Evolutionary conservation across 2,329 filamentous ascomycete genomes (phyloP).

Genomic region (Ilyonectria robusta): DNA sequence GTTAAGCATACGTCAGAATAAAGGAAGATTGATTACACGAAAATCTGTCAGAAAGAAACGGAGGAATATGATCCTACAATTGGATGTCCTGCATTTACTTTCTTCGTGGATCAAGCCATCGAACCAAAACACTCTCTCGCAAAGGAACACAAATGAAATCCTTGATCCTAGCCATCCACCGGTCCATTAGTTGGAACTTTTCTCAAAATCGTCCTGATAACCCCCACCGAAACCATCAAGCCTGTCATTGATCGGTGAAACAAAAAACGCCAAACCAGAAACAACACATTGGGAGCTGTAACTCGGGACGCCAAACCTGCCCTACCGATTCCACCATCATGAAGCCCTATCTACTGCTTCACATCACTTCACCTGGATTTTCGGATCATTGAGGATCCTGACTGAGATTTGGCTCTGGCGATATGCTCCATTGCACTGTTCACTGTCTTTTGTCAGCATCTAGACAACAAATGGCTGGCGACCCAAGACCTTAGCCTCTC

Average conservation of each 20-base stretch:
- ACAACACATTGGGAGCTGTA: not conserved
- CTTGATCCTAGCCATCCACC: not conserved
- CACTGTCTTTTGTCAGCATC: conserved; percentile 36
- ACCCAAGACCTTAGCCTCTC: not conserved
- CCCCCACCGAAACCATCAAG: not conserved
- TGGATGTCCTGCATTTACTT: too few relatives aligned
- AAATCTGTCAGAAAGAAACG: too few relatives aligned
- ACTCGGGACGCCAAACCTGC: not conserved
- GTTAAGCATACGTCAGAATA: too few relatives aligned
- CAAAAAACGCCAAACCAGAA: not conserved
- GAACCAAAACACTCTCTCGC: too few relatives aligned
- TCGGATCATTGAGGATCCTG: not conserved
- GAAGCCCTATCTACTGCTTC: not conserved
- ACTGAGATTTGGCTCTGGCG: conserved; percentile 10
- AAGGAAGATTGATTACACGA: too few relatives aligned
- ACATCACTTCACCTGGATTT: not conserved
- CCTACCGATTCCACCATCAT: not conserved
- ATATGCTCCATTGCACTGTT: conserved; percentile 41
- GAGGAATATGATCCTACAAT: too few relatives aligned
- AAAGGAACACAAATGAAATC: not conserved
- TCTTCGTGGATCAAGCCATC: too few relatives aligned
- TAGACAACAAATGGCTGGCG: not conserved
- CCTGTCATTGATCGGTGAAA: not conserved
- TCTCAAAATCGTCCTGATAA: not conserved
- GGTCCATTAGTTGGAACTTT: not conserved